Evolutionary conservation across 116 monocot species (phyloP).

Genomic region (Trichopus zeylanicus): DNA sequence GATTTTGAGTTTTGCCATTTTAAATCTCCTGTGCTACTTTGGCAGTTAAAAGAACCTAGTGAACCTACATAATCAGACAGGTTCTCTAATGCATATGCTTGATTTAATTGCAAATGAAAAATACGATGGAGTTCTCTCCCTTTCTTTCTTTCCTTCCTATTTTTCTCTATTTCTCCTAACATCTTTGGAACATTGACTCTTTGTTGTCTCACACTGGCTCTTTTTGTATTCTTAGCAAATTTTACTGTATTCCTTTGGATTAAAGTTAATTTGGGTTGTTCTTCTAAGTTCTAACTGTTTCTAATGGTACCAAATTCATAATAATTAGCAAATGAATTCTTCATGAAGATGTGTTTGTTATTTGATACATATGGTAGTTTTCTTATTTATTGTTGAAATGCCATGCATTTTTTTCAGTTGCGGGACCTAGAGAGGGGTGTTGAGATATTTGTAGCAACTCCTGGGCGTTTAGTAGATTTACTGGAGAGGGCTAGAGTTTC

Average conservation of each 20-base stretch:
- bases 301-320: no score
- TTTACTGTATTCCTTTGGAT: no score
- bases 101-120: neutral
- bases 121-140: neutral
- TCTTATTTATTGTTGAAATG: neutral
- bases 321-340: neutral
- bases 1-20: no score
- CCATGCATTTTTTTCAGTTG: slow-evolving; percentile 10
- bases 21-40: no score
- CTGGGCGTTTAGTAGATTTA: slow-evolving; percentile 44
- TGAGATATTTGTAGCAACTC: slow-evolving; percentile 45
- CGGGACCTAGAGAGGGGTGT: slow-evolving; percentile 42
- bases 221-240: no score
- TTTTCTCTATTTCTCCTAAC: neutral
- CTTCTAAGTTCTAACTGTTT: no score
- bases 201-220: no score
- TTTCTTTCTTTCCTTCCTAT: neutral
- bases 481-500: slow-evolving; percentile 43
- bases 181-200: neutral
- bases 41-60: no score
- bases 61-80: no score
- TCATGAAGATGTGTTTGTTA: neutral
- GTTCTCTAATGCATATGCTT: no score
- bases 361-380: neutral
- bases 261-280: no score